Percentiles rank a stretch among this genome's conserved stretches.
These are phyloP conservation scores for Takashimella koratensis DNA, from an alignment of 1,284 basidiomycete genomes.

Conservation along the genomic window DNA sequence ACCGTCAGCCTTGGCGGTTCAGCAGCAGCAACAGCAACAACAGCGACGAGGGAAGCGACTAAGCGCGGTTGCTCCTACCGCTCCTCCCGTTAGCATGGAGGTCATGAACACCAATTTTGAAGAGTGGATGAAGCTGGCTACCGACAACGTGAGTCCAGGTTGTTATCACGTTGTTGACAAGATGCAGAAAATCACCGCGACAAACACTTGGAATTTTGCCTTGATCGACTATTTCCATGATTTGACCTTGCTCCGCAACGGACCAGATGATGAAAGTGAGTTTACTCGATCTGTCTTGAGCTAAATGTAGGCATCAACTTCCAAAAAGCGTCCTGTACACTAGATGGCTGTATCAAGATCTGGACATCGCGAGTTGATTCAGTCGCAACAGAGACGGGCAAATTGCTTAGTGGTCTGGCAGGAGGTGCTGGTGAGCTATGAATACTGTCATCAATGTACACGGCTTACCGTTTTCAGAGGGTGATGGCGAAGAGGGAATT, in stretches of 20 bases:
- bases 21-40: slow-evolving; percentile 12
- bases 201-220: slow-evolving; percentile 97
- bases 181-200: slow-evolving; percentile 92
- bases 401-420: slow-evolving; percentile 87
- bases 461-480: slow-evolving; percentile 43
- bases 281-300: background rate
- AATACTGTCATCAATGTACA: slow-evolving; percentile 24
- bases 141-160: slow-evolving; percentile 74
- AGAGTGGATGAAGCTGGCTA: slow-evolving; percentile 99
- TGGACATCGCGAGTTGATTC: slow-evolving; percentile 98
- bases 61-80: slow-evolving; percentile 29
- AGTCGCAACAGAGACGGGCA: slow-evolving; percentile 94
- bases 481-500: slow-evolving; percentile 58
- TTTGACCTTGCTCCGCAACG: slow-evolving; percentile 92
- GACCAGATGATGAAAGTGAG: slow-evolving; percentile 67
- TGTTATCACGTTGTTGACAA: background rate
- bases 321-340: slow-evolving; percentile 93
- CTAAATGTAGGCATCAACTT: slow-evolving; percentile 75
- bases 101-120: slow-evolving; percentile 88
- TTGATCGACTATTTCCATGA: slow-evolving; percentile 99
- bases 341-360: slow-evolving; percentile 99
- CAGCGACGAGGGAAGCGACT: slow-evolving; percentile 30
- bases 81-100: slow-evolving; percentile 54
- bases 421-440: slow-evolving; percentile 43
- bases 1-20: slow-evolving; percentile 28